Conservation (phyloP, 176 grass and related monocot genomes). For the sorghum (Sorghum bicolor) region DNA sequence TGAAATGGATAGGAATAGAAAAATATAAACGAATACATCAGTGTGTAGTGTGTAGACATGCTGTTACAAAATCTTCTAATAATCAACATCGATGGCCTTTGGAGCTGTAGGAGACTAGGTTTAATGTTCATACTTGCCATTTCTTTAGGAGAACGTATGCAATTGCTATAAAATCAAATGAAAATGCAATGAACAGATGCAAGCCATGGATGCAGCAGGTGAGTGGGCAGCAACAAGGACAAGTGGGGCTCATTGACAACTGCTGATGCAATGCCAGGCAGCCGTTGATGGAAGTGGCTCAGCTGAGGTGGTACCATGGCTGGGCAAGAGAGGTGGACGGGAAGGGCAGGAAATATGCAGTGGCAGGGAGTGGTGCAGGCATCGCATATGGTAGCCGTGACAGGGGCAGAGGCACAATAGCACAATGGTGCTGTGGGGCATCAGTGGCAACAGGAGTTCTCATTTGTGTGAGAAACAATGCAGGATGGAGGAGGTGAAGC, state of each 20-base stretch:
- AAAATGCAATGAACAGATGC: background rate
- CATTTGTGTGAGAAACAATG: background rate
- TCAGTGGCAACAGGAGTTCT: background rate
- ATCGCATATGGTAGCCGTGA: background rate
- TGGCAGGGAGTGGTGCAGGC: background rate
- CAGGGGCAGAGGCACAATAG: too few species aligned
- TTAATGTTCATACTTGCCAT: background rate
- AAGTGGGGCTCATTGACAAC: too few species aligned
- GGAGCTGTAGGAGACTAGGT: background rate
- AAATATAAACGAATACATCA: background rate
- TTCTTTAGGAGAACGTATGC: background rate
- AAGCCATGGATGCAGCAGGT: background rate
- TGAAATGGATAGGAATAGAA: background rate
- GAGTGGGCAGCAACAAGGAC: background rate
- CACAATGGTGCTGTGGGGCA: background rate
- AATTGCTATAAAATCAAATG: conserved; percentile 9
- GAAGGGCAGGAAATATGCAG: background rate
- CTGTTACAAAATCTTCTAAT: background rate
- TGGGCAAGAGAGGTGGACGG: background rate
- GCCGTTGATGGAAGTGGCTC: background rate
- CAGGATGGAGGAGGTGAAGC: background rate
- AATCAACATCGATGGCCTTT: background rate
- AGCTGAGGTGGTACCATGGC: background rate
- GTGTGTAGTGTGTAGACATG: background rate
- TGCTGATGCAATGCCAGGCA: background rate